Evolutionary conservation across 108 stramenopile genomes (phyloP).

Genomic region (Schizochytrium sp.): DNA sequence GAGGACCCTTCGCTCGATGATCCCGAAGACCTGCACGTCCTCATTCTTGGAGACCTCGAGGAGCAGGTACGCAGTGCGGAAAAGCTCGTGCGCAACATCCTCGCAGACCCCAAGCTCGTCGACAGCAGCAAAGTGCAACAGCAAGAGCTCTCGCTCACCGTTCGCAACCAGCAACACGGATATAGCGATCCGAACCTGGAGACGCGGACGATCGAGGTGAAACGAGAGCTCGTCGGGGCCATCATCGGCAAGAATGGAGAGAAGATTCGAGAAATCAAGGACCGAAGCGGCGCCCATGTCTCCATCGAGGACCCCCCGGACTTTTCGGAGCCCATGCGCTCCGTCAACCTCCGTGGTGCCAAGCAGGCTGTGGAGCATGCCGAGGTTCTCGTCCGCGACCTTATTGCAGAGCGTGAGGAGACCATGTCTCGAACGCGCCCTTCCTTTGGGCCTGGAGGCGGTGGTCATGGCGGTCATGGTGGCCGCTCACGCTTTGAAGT

Average conservation of each 20-base stretch:
- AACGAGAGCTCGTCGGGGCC: neutral
- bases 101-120: neutral
- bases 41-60: neutral
- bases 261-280: constrained; percentile 1
- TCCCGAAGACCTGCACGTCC: neutral
- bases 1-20: neutral
- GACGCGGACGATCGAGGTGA: neutral
- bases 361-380: neutral
- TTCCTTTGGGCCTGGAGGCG: neutral
- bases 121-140: neutral
- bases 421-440: neutral
- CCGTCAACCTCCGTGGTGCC: neutral
- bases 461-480: neutral
- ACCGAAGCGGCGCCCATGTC: neutral
- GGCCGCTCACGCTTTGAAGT: neutral
- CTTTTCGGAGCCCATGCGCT: neutral
- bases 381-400: neutral
- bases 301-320: neutral
- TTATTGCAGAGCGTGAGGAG: neutral
- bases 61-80: neutral
- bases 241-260: neutral
- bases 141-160: neutral
- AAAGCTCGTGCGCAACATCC: neutral
- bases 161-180: neutral
- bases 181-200: neutral